Evolutionary conservation across 2,329 filamentous ascomycete genomes (phyloP).

Genomic region (Fusarium sp.): DNA sequence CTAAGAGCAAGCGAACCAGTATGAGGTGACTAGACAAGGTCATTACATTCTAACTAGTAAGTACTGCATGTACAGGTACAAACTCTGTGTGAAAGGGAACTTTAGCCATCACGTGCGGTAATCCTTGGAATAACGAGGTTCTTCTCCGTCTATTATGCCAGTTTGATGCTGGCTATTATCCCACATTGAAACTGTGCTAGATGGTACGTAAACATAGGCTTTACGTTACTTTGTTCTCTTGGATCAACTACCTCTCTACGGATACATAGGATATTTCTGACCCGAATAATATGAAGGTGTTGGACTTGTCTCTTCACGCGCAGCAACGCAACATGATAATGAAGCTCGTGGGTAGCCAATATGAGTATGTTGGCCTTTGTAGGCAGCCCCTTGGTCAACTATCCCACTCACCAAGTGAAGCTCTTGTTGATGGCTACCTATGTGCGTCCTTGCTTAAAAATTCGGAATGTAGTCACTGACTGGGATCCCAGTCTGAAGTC

Average conservation of each 20-base stretch:
- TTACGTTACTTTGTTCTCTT: background rate
- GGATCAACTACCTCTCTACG: background rate
- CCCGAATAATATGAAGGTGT: background rate
- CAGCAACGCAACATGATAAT: background rate
- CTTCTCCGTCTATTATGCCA: background rate
- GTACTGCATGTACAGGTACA: background rate
- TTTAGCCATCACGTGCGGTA: background rate
- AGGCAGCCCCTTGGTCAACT: too few relatives aligned
- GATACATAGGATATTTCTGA: background rate
- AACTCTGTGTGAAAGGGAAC: background rate
- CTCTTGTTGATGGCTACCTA: background rate
- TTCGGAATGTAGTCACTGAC: background rate
- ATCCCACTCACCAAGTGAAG: background rate
- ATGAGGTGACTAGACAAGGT: background rate
- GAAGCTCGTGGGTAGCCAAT: background rate
- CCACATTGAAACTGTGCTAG: too few relatives aligned
- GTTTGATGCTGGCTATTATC: background rate
- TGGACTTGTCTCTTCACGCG: too few relatives aligned
- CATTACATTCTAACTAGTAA: background rate
- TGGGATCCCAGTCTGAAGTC: background rate
- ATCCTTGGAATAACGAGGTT: background rate
- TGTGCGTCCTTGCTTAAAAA: background rate
- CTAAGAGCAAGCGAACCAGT: background rate
- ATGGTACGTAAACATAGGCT: background rate
- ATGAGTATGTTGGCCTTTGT: background rate